These are phyloP conservation scores for Ascochyta clinopodiicola DNA, from an alignment of 2,329 filamentous ascomycete species.

Conservation along the genomic window DNA sequence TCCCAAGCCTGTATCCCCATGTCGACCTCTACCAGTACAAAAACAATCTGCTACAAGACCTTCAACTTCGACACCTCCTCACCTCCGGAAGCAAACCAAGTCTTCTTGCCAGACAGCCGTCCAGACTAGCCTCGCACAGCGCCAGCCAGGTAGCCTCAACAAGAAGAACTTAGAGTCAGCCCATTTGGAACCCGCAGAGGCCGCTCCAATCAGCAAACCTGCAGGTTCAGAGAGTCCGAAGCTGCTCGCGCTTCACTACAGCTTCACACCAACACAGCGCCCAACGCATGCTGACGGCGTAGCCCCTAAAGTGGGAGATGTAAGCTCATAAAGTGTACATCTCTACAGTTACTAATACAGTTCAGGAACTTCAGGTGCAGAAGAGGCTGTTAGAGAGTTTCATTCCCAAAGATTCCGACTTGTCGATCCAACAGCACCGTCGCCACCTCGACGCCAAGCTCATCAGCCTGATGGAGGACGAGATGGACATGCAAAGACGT, in stretches of 20 bases:
- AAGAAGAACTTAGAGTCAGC: not conserved
- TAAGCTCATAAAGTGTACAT: not conserved
- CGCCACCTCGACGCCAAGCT: conserved; percentile 7
- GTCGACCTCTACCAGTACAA: not conserved
- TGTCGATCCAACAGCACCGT: not conserved
- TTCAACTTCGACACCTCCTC: not conserved
- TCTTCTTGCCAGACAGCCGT: not conserved
- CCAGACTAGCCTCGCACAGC: not conserved
- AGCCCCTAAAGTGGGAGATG: not conserved
- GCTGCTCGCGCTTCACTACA: not conserved
- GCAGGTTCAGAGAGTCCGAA: not conserved
- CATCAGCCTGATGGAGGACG: conserved; percentile 18
- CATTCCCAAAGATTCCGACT: not conserved
- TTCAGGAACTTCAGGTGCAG: not conserved
- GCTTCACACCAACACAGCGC: not conserved
- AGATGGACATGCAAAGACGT: conserved; percentile 15
- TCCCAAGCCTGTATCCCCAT: not conserved
- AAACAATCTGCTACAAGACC: not conserved
- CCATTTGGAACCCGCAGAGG: not conserved
- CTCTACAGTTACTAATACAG: not conserved
- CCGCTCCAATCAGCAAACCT: not conserved
- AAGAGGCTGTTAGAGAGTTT: not conserved
- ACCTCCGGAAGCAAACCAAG: not conserved
- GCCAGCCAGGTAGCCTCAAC: too few species aligned
- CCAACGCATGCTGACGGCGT: not conserved